Evolutionary conservation across 176 grass and related monocot genomes (phyloP).

Genomic region (sorghum (Sorghum bicolor)): Sorghum_bicolor_NCBIv3 NC_012870.2:5656001-5656500

Average conservation of each 20-base stretch:
- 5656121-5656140: constrained; percentile 84
- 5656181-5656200: constrained; percentile 89
- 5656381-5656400: constrained; percentile 98
- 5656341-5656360: neutral
- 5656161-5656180: constrained; percentile 85
- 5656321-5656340: neutral
- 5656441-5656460: constrained; percentile 71
- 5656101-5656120: constrained; percentile 65
- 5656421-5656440: constrained; percentile 94
- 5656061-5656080: constrained; percentile 26
- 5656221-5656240: constrained; percentile 96
- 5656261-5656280: constrained; percentile 88
- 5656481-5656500: constrained; percentile 29
- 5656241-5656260: constrained; percentile 99
- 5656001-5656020: constrained; percentile 35
- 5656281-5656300: neutral
- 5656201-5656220: constrained; percentile 84
- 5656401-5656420: constrained; percentile 92
- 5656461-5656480: constrained; percentile 87
- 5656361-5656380: constrained; percentile 98
- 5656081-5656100: constrained; percentile 35
- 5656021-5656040: constrained; percentile 48
- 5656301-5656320: constrained; percentile 6
- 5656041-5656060: constrained; percentile 36
- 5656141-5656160: constrained; percentile 79